Percentiles rank a stretch among this genome's conserved stretches.
These are phyloP conservation scores for Monosporascus sp. DNA, from an alignment of 2,329 filamentous ascomycete species.

Conservation along the genomic window DNA sequence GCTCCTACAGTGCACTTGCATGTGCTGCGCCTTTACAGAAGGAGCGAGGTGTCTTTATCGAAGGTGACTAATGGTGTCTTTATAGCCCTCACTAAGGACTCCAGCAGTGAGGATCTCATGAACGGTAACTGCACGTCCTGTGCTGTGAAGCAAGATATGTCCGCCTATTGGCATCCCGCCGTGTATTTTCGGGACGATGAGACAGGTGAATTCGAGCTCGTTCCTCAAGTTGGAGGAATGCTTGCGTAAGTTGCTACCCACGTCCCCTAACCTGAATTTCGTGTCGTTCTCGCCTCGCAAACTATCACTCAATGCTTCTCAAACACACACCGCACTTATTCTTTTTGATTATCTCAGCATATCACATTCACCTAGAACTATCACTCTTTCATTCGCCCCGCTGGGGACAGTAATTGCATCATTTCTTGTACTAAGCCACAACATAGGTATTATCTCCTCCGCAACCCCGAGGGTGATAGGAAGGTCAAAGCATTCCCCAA, in stretches of 20 bases:
- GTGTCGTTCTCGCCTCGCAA: too few species aligned
- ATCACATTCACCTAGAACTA: not conserved
- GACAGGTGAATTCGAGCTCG: conserved; percentile 62
- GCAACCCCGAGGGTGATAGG: conserved; percentile 39
- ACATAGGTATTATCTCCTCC: conserved; percentile 76
- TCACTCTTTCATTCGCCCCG: too few species aligned
- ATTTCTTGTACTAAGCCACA: conserved; percentile 10
- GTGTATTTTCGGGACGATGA: conserved; percentile 67
- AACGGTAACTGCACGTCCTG: conserved; percentile 73
- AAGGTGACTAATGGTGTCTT: not conserved
- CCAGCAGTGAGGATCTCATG: conserved; percentile 53
- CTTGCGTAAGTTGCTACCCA: conserved; percentile 60
- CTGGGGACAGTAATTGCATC: too few species aligned
- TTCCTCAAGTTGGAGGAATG: conserved; percentile 75
- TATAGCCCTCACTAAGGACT: conserved; percentile 59
- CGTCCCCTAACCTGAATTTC: too few species aligned
- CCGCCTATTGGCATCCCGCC: conserved; percentile 79
- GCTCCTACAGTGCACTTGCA: too few species aligned
- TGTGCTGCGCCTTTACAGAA: too few species aligned
- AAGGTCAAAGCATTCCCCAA: conserved; percentile 68
- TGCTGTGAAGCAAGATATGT: conserved; percentile 73
- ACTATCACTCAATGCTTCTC: too few species aligned
- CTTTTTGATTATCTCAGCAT: not conserved
- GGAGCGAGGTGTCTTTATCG: not conserved
- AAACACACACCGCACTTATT: not conserved